A percentile compares a stretch with the other conserved stretches of the same genome.
Conservation (phyloP, 176 grass and related monocot genomes). For the Luzula sylvatica region DNA sequence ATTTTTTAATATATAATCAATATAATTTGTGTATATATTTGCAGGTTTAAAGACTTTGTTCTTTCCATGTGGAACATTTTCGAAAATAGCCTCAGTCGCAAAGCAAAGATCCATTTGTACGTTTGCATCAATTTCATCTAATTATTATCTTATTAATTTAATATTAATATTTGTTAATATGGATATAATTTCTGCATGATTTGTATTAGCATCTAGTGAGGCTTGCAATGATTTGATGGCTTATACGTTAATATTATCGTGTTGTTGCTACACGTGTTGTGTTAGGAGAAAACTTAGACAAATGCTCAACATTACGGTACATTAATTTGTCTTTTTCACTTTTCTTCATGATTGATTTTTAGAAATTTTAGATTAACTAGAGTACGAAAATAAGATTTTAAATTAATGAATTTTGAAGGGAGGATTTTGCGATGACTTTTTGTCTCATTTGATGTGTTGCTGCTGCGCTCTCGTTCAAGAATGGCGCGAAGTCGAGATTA, state of each 20-base stretch:
- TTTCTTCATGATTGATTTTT: slow-evolving; percentile 11
- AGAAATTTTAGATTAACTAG: no score
- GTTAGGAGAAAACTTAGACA: slow-evolving; percentile 76
- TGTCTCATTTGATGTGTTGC: slow-evolving; percentile 90
- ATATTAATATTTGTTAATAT: background rate
- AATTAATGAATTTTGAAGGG: slow-evolving; percentile 30
- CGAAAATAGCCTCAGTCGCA: slow-evolving; percentile 63
- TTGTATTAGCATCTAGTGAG: slow-evolving; percentile 55
- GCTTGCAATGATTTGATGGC: slow-evolving; percentile 96
- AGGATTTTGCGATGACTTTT: slow-evolving; percentile 86
- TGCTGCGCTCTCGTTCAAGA: slow-evolving; percentile 97
- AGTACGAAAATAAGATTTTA: no score
- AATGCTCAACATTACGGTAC: slow-evolving; percentile 70
- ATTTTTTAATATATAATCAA: slow-evolving; percentile 14
- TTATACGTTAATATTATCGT: slow-evolving; percentile 80
- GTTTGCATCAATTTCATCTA: no score
- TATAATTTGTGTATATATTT: background rate
- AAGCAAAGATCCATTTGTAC: slow-evolving; percentile 81
- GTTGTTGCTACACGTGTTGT: slow-evolving; percentile 98
- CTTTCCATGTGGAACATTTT: slow-evolving; percentile 94
- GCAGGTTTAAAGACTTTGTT: slow-evolving; percentile 84
- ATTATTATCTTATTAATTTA: background rate
- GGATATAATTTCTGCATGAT: slow-evolving; percentile 6
- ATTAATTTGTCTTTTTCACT: slow-evolving; percentile 4
- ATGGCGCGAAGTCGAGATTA: slow-evolving; percentile 94